Evolutionary conservation across 1,284 basidiomycete genomes (phyloP).

Genomic region (Sanghuangporus sanghuang): DNA sequence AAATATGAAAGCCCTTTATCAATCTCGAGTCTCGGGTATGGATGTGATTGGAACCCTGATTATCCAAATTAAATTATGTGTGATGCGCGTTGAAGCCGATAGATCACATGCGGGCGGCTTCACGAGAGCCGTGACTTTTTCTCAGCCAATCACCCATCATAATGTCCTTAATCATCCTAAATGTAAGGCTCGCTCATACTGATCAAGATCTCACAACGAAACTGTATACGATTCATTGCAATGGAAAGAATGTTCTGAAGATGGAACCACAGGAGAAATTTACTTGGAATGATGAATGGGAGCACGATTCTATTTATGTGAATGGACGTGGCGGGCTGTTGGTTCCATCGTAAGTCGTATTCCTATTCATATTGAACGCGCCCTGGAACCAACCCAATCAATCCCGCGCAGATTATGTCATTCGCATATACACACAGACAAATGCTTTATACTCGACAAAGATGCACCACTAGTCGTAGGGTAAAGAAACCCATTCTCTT

Average conservation of each 20-base stretch:
- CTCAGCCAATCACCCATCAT: not conserved
- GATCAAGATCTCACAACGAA: not conserved
- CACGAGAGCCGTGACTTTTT: not conserved
- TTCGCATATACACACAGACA: constrained; percentile 62
- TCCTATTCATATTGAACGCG: too few relatives aligned
- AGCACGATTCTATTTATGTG: not conserved
- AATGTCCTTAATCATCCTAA: constrained; percentile 9
- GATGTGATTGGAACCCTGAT: not conserved
- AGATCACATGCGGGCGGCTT: too few relatives aligned
- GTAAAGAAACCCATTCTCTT: constrained; percentile 27
- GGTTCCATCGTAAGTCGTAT: constrained; percentile 16
- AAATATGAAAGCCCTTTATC: not conserved
- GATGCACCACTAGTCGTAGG: constrained; percentile 46
- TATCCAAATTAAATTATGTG: not conserved
- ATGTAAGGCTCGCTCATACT: constrained; percentile 6
- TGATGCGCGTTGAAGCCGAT: too few relatives aligned
- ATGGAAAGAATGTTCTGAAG: not conserved
- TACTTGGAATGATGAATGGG: too few relatives aligned
- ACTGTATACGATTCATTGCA: constrained; percentile 9
- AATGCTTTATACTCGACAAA: constrained; percentile 57
- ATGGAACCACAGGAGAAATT: not conserved
- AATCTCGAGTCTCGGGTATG: not conserved
- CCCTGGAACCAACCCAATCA: not conserved
- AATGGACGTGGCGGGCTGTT: constrained; percentile 9
- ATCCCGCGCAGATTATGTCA: constrained; percentile 45